Conservation (phyloP, 2,329 filamentous ascomycete genomes). For the Cadophora sp. region DNA sequence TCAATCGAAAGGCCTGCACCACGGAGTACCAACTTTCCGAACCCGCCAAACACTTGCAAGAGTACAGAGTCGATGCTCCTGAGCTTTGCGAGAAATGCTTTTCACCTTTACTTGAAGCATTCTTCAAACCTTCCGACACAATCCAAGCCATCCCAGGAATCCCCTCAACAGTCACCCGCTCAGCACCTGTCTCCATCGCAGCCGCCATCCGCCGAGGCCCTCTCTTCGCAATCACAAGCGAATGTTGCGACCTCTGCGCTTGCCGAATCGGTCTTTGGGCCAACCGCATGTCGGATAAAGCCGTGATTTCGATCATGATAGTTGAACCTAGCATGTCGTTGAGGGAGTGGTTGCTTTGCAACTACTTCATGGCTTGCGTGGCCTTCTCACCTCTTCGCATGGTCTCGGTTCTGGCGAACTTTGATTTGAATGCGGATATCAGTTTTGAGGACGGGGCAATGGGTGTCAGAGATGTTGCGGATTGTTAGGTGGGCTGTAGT, state of each 20-base stretch:
- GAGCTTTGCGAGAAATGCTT: not conserved
- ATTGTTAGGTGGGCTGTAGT: not conserved
- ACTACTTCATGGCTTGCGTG: slow-evolving; percentile 21
- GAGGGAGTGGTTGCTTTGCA: slow-evolving; percentile 21
- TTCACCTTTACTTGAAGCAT: not conserved
- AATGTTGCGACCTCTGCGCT: slow-evolving; percentile 16
- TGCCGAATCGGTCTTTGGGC: slow-evolving; percentile 19
- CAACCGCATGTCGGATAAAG: slow-evolving; percentile 12
- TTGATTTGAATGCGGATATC: slow-evolving; percentile 11
- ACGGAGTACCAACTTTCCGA: not conserved
- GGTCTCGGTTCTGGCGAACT: slow-evolving; percentile 5
- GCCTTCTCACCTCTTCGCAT: slow-evolving; percentile 17
- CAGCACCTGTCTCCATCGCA: slow-evolving; percentile 1
- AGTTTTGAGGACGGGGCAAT: slow-evolving; percentile 2
- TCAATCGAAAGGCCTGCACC: not conserved
- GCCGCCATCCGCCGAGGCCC: slow-evolving; percentile 19
- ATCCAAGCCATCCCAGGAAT: slow-evolving; percentile 14
- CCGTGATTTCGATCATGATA: slow-evolving; percentile 6
- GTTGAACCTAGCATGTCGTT: not conserved
- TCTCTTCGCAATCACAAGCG: slow-evolving; percentile 15
- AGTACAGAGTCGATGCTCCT: not conserved
- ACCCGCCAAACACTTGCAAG: not conserved
- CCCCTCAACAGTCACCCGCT: not conserved
- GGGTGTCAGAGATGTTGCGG: not conserved
- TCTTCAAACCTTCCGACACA: not conserved